These are phyloP conservation scores for Nitzschia sp. DNA, from an alignment of 108 stramenopile species.

Conservation along the genomic window DNA sequence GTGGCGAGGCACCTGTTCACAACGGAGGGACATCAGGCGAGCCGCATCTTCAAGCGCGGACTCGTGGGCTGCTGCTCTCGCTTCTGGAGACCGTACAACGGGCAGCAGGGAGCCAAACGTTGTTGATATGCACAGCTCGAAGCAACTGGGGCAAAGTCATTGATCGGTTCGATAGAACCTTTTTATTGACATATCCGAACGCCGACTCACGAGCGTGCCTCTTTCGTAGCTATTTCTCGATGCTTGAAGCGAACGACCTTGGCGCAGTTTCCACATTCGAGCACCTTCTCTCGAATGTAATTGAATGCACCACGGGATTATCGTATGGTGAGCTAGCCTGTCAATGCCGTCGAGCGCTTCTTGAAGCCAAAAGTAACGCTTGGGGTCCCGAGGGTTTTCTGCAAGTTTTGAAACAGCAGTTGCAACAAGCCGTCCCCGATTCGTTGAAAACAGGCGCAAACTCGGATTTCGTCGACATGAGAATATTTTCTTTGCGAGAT, in stretches of 20 bases:
- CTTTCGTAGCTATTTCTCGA: constrained; percentile 26
- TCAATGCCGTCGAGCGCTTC: constrained; percentile 57
- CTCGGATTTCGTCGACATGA: constrained; percentile 79
- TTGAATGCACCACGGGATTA: constrained; percentile 53
- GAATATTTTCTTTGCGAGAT: constrained; percentile 55
- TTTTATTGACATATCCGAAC: constrained; percentile 43
- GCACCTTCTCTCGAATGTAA: constrained; percentile 35
- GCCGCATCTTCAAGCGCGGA: constrained; percentile 21
- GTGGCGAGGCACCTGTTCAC: not conserved
- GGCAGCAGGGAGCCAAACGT: constrained; percentile 14
- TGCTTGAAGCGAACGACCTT: not conserved
- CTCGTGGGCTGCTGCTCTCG: constrained; percentile 29
- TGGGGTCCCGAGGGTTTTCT: constrained; percentile 26
- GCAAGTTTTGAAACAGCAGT: constrained; percentile 37
- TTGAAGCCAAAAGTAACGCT: constrained; percentile 8
- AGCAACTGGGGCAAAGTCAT: constrained; percentile 31
- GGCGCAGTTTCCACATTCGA: constrained; percentile 11
- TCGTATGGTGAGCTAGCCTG: constrained; percentile 66
- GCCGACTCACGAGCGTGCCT: constrained; percentile 44
- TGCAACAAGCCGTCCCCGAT: constrained; percentile 51
- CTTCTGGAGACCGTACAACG: constrained; percentile 28
- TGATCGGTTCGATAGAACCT: constrained; percentile 59
- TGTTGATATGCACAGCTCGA: constrained; percentile 65
- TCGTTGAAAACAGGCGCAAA: constrained; percentile 62
- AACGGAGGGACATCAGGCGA: not conserved